Evolutionary conservation across 2,329 filamentous ascomycete genomes (phyloP).

Genomic region (Apiospora malaysiana): DNA sequence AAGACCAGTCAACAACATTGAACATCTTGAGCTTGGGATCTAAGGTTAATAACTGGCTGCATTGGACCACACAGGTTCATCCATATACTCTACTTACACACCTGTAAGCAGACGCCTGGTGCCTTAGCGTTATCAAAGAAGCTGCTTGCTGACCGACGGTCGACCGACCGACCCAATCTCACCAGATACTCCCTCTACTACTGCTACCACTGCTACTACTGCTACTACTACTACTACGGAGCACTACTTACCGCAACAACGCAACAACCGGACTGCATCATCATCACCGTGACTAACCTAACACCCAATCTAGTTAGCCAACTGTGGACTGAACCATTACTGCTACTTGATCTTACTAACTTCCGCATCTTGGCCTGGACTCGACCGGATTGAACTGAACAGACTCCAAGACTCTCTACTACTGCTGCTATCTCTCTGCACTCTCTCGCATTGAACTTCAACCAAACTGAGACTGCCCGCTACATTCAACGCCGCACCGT

Average conservation of each 20-base stretch:
- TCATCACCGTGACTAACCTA: constrained; percentile 14
- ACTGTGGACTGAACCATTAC: constrained; percentile 16
- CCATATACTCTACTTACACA: too few species aligned
- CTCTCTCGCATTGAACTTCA: constrained; percentile 15
- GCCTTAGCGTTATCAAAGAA: not conserved
- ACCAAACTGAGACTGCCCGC: constrained; percentile 15
- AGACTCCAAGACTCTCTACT: not conserved
- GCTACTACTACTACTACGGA: too few species aligned
- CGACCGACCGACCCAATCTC: not conserved
- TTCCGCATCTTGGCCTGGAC: constrained; percentile 12
- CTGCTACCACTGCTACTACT: too few species aligned
- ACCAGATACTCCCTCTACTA: not conserved
- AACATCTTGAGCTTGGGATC: not conserved
- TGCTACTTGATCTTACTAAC: constrained; percentile 16
- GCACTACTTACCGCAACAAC: constrained; percentile 5
- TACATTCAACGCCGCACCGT: constrained; percentile 17
- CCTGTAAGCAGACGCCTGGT: too few species aligned
- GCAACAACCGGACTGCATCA: constrained; percentile 2
- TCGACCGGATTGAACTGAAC: constrained; percentile 17
- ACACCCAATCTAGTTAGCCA: constrained; percentile 20
- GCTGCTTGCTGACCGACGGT: not conserved
- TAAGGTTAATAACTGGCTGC: too few species aligned
- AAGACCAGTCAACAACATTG: not conserved
- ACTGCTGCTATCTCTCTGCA: not conserved
- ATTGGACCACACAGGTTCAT: too few species aligned